Conservation (phyloP, 2,329 filamentous ascomycete genomes). For the Cladosporium phlei region DNA sequence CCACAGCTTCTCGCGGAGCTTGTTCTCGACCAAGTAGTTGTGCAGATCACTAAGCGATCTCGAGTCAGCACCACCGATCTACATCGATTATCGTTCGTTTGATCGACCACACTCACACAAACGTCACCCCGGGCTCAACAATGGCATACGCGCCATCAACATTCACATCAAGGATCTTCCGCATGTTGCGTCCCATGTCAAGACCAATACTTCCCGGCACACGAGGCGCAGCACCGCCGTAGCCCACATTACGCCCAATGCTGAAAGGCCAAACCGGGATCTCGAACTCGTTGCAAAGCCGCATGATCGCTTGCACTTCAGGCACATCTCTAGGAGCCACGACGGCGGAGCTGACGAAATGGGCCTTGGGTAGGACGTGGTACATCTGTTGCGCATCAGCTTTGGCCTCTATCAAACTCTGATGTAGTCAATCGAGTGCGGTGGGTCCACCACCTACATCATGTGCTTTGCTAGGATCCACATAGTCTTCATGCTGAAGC, state of each 20-base stretch:
- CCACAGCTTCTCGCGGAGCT: conserved; percentile 37
- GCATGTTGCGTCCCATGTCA: conserved; percentile 52
- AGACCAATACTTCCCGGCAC: conserved; percentile 49
- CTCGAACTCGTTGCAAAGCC: conserved; percentile 42
- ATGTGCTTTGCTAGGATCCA: conserved; percentile 20
- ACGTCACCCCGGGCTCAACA: conserved; percentile 53
- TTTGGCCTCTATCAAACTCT: no score
- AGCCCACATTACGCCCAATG: conserved; percentile 49
- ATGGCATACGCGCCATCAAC: conserved; percentile 47
- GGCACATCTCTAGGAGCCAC: conserved; percentile 33
- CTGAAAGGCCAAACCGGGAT: conserved; percentile 49
- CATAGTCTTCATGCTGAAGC: conserved; percentile 18
- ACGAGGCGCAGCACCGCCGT: conserved; percentile 52
- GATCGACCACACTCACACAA: neutral
- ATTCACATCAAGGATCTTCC: conserved; percentile 49
- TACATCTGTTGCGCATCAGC: neutral
- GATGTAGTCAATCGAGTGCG: no score
- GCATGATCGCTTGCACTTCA: conserved; percentile 46
- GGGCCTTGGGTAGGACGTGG: conserved; percentile 29
- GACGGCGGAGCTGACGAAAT: conserved; percentile 43
- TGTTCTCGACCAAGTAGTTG: conserved; percentile 43
- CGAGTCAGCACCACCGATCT: neutral
- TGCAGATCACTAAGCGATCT: conserved; percentile 47
- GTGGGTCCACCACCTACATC: conserved; percentile 15
- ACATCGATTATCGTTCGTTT: no score